Percentiles rank a stretch among this genome's conserved stretches.
Evolutionary conservation across 2,329 filamentous ascomycete species (phyloP).

Genomic region (Huntiella decipiens): DNA sequence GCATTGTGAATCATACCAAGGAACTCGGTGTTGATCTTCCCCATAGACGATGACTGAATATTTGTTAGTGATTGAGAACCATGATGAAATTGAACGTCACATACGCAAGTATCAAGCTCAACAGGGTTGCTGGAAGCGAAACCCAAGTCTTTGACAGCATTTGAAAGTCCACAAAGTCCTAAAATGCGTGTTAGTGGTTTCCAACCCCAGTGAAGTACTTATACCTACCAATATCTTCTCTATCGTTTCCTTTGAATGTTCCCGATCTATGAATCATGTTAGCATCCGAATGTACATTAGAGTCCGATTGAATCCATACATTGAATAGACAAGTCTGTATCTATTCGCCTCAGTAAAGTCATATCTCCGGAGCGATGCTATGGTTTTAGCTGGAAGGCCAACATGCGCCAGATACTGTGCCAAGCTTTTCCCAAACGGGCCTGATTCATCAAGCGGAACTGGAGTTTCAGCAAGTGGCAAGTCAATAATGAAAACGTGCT

Average conservation of each 20-base stretch:
- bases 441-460: slow-evolving; percentile 14
- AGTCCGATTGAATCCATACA: slow-evolving; percentile 33
- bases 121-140: slow-evolving; percentile 35
- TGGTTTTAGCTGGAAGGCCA: slow-evolving; percentile 42
- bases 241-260: slow-evolving; percentile 30
- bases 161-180: slow-evolving; percentile 60
- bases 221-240: slow-evolving; percentile 24
- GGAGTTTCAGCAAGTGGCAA: slow-evolving; percentile 37
- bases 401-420: slow-evolving; percentile 50
- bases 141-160: slow-evolving; percentile 44
- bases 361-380: slow-evolving; percentile 53
- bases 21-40: slow-evolving; percentile 51
- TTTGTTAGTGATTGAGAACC: slow-evolving; percentile 1
- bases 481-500: slow-evolving; percentile 83
- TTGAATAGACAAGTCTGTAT: slow-evolving; percentile 69
- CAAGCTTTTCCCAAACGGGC: slow-evolving; percentile 49
- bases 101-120: slow-evolving; percentile 54
- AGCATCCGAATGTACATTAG: no score
- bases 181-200: background rate
- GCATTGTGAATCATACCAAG: slow-evolving; percentile 37
- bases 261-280: no score
- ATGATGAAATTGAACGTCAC: slow-evolving; percentile 15
- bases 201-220: slow-evolving; percentile 17
- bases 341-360: slow-evolving; percentile 58
- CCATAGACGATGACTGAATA: slow-evolving; percentile 56